Evolutionary conservation across 495 filamentous ascomycete species (phyloP), one percentile per base, ranked within the genome.

Genomic region (Tuber magnatum): DNA sequence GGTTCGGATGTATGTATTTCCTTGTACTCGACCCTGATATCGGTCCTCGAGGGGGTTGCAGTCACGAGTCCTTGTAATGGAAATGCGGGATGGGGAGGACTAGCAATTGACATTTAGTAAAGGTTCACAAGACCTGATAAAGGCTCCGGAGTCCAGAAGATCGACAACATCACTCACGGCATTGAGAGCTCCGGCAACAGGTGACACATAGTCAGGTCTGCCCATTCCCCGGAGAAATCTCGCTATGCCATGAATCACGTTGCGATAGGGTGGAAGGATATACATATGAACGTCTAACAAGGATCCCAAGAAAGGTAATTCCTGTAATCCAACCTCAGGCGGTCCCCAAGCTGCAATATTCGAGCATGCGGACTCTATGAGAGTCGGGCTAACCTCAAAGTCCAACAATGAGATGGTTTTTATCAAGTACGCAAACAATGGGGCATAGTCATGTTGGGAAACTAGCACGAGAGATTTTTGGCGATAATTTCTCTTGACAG

Each of bases 201-300:
- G 56, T 35, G 56, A 35, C 56, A 16, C 56, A 65, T 18, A 35
- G 14, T 35, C 32, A 35, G 14, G 56, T 35, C 56, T 35, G 6
- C 56, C 56, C 16, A 65, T 35, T 65, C 6, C 56, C 28, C 56
- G 28, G 56, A 35, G 32, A 65, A 20, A 16, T 20, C 56, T 35
- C 56, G 14, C 56, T 16, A 65, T 65, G 56, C 28, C 56, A 18
- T 65, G 20, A 71, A 20, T 71, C 40, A 61, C 38, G 61, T 4
- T 22, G 38, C 41, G 72, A 61, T 56, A 28, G 44, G 28, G 43
- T 39, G 51, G 42, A 48, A 61, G 70, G 39, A 76, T 74, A 16
- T 69, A 82, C 81, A 82, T 82, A 75, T 82, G 81, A 75, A 82
- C 81, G 73, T 82, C 81, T 46, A 82, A 70, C 28, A 82, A 71